Percentiles rank a stretch among this genome's conserved stretches.
Evolutionary conservation across 768 basidiomycete species (phyloP).

Genomic region (Pleurotus salmoneostramineus): DNA sequence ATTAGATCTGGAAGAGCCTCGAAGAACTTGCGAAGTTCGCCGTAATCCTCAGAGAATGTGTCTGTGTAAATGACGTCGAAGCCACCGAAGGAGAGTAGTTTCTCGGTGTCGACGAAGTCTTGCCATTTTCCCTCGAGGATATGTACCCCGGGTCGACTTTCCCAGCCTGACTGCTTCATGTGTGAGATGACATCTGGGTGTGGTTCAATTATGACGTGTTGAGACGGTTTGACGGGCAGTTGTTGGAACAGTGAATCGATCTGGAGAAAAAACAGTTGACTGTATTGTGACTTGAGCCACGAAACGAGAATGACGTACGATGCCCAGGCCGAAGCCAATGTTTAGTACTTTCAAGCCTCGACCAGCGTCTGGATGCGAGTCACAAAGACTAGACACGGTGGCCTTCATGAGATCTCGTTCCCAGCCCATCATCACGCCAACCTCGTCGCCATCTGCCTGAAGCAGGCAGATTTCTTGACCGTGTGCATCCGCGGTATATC

Average conservation of each 20-base stretch:
- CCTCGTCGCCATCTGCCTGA: conserved; percentile 61
- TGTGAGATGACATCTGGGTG: conserved; percentile 88
- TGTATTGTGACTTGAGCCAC: background rate
- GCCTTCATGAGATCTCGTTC: conserved; percentile 82
- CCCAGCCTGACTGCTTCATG: conserved; percentile 77
- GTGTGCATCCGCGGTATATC: conserved; percentile 61
- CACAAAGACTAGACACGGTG: conserved; percentile 67
- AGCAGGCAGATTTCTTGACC: conserved; percentile 85
- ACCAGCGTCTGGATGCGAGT: conserved; percentile 38
- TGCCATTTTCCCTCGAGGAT: conserved; percentile 95
- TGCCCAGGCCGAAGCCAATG: conserved; percentile 92
- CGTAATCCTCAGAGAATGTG: conserved; percentile 88
- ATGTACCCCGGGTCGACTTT: conserved; percentile 68
- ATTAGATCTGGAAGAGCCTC: conserved; percentile 74
- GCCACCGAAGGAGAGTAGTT: conserved; percentile 59
- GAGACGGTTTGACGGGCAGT: conserved; percentile 49
- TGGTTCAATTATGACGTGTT: conserved; percentile 91
- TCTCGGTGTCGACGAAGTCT: conserved; percentile 63
- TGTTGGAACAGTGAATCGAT: conserved; percentile 81
- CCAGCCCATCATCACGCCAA: conserved; percentile 99
- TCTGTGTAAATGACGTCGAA: conserved; percentile 93
- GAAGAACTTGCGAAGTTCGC: conserved; percentile 81
- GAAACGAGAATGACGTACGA: conserved; percentile 45
- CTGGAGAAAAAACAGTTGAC: conserved; percentile 32
- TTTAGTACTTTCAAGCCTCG: conserved; percentile 71